Conservation (phyloP, 2,329 filamentous ascomycete genomes). For the Ophiostoma triangulosporum region DNA sequence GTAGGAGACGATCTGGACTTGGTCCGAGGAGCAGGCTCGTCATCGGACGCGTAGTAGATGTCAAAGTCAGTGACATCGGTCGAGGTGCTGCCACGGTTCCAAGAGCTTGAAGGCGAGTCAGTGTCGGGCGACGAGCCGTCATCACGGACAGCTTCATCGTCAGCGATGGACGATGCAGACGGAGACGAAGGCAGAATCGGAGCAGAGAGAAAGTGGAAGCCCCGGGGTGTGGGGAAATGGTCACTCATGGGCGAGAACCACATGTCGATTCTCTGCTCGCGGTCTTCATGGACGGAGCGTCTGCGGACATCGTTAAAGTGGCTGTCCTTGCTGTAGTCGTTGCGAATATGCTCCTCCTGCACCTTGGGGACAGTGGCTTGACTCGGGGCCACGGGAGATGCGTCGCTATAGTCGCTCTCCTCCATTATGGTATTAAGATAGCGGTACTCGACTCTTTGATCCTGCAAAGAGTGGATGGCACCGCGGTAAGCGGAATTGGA, state of each 20-base stretch:
- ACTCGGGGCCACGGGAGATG: constrained; percentile 4
- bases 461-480: constrained; percentile 40
- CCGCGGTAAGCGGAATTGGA: constrained; percentile 28
- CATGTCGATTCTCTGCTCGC: constrained; percentile 37
- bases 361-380: constrained; percentile 2
- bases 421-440: constrained; percentile 54
- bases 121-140: constrained; percentile 22
- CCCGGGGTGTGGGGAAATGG: constrained; percentile 61
- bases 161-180: constrained; percentile 38
- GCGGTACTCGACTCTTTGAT: constrained; percentile 34
- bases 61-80: constrained; percentile 65
- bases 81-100: constrained; percentile 45
- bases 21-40: constrained; percentile 39
- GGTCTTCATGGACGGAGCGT: constrained; percentile 18
- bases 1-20: neutral
- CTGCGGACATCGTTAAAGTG: constrained; percentile 5
- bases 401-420: constrained; percentile 18
- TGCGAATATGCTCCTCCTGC: neutral
- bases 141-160: constrained; percentile 23
- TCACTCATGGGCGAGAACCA: constrained; percentile 47
- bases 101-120: constrained; percentile 34
- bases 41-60: constrained; percentile 74
- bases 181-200: constrained; percentile 49
- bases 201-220: constrained; percentile 49
- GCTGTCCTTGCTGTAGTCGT: constrained; percentile 25